Percentiles rank a stretch among this genome's conserved stretches.
These are phyloP conservation scores for Lactarius tabidus DNA, from an alignment of 768 basidiomycete genomes.

Conservation along the genomic window DNA sequence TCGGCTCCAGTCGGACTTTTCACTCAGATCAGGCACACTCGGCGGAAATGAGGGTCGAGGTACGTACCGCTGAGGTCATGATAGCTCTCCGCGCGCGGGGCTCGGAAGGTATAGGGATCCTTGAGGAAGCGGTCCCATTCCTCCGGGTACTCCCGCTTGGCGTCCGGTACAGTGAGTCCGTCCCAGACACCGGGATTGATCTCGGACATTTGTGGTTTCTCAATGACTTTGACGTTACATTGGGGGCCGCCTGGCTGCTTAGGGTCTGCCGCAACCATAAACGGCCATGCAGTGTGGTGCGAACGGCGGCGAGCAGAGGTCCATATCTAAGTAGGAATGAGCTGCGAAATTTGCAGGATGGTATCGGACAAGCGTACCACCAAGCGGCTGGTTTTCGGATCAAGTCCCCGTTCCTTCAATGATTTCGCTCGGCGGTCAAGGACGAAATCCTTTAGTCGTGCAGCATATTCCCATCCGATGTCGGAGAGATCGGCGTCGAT, in stretches of 20 bases:
- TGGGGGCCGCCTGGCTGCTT: conserved; percentile 28
- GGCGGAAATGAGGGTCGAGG: conserved; percentile 1
- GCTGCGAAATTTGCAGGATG: background rate
- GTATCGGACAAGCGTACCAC: conserved; percentile 47
- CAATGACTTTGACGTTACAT: conserved; percentile 74
- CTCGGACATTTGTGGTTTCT: conserved; percentile 96
- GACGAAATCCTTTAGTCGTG: conserved; percentile 85
- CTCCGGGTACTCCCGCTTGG: conserved; percentile 83
- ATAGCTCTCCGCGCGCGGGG: conserved; percentile 93
- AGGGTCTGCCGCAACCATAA: conserved; percentile 41
- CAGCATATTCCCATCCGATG: conserved; percentile 93
- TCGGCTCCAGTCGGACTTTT: conserved; percentile 87
- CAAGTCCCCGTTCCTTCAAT: conserved; percentile 65
- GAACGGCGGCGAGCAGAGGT: conserved; percentile 91
- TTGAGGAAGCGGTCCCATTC: conserved; percentile 92
- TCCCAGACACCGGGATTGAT: conserved; percentile 99
- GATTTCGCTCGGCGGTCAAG: conserved; percentile 75
- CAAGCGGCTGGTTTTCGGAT: conserved; percentile 54
- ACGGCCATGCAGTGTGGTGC: conserved; percentile 96
- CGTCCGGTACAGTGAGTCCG: conserved; percentile 86
- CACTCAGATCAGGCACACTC: conserved; percentile 5
- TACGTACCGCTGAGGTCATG: conserved; percentile 82
- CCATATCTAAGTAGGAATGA: conserved; percentile 68
- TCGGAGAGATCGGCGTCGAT: conserved; percentile 96
- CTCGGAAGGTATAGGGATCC: conserved; percentile 91